A percentile compares a stretch with the other conserved stretches of the same genome.
These are phyloP conservation scores for Colletotrichum sp. DNA, from an alignment of 2,329 filamentous ascomycete genomes.

Conservation along the genomic window DNA sequence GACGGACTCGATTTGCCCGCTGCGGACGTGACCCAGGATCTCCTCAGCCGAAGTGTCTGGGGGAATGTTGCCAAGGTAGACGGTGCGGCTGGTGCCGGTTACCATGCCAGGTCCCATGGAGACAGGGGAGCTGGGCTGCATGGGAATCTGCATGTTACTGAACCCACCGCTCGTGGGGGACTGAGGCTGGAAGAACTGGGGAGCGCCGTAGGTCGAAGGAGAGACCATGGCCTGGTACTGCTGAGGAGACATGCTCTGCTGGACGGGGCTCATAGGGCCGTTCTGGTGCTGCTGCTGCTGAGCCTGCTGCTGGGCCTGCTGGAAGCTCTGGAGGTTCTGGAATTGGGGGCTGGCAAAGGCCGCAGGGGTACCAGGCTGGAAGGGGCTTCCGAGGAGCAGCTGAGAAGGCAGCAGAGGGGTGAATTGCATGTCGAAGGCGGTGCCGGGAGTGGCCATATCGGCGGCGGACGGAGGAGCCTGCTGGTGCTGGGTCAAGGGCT, in stretches of 20 bases:
- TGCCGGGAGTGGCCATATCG: constrained; percentile 86
- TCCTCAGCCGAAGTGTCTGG: constrained; percentile 96
- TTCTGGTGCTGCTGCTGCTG: constrained; percentile 57
- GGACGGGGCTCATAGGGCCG: constrained; percentile 75
- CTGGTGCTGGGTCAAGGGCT: constrained; percentile 30
- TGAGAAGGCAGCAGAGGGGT: constrained; percentile 94
- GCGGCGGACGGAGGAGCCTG: constrained; percentile 58
- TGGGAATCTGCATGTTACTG: constrained; percentile 59
- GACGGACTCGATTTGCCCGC: constrained; percentile 98
- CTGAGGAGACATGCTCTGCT: constrained; percentile 79
- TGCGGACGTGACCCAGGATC: constrained; percentile 93
- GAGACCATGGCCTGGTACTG: constrained; percentile 87
- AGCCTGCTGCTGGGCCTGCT: constrained; percentile 61
- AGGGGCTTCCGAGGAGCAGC: constrained; percentile 91
- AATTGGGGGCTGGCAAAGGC: constrained; percentile 93
- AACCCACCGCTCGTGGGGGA: constrained; percentile 79
- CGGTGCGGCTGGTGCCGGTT: constrained; percentile 91
- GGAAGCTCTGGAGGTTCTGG: constrained; percentile 80
- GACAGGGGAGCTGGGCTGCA: constrained; percentile 75
- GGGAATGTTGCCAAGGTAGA: constrained; percentile 98
- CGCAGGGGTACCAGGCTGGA: constrained; percentile 91
- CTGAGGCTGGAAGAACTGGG: constrained; percentile 86
- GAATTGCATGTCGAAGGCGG: constrained; percentile 97
- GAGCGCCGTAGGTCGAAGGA: constrained; percentile 80
- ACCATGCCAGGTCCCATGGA: constrained; percentile 80